phyloP scores from a whole-genome alignment of 2,329 filamentous ascomycete genomes.

The Stagonosporopsis vannaccii region DNA sequence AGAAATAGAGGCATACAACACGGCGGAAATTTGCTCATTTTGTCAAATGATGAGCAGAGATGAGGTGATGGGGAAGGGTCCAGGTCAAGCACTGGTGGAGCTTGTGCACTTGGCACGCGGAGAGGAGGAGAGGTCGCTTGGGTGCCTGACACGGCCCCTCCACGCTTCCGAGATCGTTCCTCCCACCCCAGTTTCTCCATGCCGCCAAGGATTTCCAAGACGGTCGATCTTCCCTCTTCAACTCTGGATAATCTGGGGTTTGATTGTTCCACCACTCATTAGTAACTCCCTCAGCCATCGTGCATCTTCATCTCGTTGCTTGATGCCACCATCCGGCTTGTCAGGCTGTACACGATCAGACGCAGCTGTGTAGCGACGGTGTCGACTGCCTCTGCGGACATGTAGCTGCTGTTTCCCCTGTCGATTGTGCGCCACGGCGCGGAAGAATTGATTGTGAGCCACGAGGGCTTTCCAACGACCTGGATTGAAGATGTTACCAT shows the following conservation, averaged over 20 bases:
- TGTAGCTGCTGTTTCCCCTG: slow-evolving; percentile 4
- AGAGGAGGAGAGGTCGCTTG: neutral
- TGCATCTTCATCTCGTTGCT: slow-evolving; percentile 18
- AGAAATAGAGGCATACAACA: neutral
- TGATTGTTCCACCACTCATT: slow-evolving; percentile 34
- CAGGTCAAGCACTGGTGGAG: slow-evolving; percentile 6
- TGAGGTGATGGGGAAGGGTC: slow-evolving; percentile 5
- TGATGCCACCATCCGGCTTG: slow-evolving; percentile 14
- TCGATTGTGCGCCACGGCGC: slow-evolving; percentile 14
- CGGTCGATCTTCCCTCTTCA: slow-evolving; percentile 22
- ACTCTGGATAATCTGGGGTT: slow-evolving; percentile 25
- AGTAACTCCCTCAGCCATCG: slow-evolving; percentile 18
- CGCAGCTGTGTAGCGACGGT: slow-evolving; percentile 6
- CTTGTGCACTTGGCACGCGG: slow-evolving; percentile 6
- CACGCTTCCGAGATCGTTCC: neutral
- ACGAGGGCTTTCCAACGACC: slow-evolving; percentile 7
- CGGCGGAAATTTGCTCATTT: slow-evolving; percentile 4
- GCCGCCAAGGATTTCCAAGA: slow-evolving; percentile 18
- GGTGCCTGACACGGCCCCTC: neutral
- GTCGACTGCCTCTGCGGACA: slow-evolving; percentile 5
- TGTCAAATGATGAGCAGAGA: neutral
- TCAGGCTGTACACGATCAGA: slow-evolving; percentile 12
- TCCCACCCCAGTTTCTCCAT: slow-evolving; percentile 18
- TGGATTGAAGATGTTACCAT: slow-evolving; percentile 1
- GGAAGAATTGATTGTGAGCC: slow-evolving; percentile 22